Evolutionary conservation across 2,329 filamentous ascomycete species (phyloP).

Genomic region (Claviceps pazoutovae): DNA sequence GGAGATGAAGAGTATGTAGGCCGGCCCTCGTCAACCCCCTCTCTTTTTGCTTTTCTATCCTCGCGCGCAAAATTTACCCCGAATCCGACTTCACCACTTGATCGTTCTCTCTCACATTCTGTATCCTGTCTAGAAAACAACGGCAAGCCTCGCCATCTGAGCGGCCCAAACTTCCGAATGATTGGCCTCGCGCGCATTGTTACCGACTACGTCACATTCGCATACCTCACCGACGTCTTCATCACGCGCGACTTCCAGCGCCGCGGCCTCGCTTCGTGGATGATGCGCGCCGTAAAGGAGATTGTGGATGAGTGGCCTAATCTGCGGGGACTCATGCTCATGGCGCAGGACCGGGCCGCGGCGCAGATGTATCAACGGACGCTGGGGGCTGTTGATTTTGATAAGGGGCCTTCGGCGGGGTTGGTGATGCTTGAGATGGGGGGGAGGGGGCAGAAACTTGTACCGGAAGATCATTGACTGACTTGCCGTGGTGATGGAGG

Average conservation of each 20-base stretch:
- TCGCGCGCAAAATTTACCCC: neutral
- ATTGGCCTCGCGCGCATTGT: slow-evolving; percentile 39
- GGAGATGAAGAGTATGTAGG: slow-evolving; percentile 23
- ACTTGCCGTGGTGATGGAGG: neutral
- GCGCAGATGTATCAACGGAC: slow-evolving; percentile 33
- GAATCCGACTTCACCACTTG: neutral
- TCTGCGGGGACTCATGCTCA: slow-evolving; percentile 44
- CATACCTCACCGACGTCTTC: slow-evolving; percentile 56
- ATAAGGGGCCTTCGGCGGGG: slow-evolving; percentile 26
- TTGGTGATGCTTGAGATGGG: slow-evolving; percentile 28
- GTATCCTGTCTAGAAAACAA: slow-evolving; percentile 15
- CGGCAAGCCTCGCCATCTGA: slow-evolving; percentile 15
- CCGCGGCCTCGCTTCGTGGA: slow-evolving; percentile 49
- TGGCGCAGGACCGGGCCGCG: slow-evolving; percentile 29
- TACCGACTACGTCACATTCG: slow-evolving; percentile 56
- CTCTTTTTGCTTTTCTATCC: neutral
- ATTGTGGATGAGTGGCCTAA: slow-evolving; percentile 40
- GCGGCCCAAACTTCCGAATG: slow-evolving; percentile 20
- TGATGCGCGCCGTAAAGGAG: slow-evolving; percentile 47
- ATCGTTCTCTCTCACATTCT: neutral
- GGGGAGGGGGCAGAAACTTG: slow-evolving; percentile 21
- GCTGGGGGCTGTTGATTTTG: slow-evolving; percentile 30
- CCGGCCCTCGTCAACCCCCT: neutral
- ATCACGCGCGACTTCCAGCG: slow-evolving; percentile 45
- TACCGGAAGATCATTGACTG: slow-evolving; percentile 18